Base-by-base conservation (phyloP, 306 rosid species). In the Oemleria cerasiformis region DNA sequence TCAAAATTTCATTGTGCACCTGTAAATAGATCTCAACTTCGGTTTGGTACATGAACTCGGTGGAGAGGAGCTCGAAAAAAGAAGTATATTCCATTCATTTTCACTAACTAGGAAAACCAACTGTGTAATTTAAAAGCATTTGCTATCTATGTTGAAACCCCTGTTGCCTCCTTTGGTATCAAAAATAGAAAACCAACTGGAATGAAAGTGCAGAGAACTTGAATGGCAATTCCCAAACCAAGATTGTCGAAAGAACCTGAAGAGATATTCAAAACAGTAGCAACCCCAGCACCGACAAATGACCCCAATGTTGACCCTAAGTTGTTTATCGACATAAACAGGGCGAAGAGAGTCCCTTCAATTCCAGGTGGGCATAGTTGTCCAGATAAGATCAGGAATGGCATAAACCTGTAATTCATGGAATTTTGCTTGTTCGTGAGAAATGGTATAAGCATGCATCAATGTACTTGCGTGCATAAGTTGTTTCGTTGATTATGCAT, bases 341-440 rank as follows among this genome's bases (percentile, higher is more conserved):
- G 96, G 30, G 97, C 97, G 77, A 91, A 91, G 62, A 91, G 77
- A 20, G 97, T 91, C 63, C 97, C 97, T 84, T 91, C 97, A 57
- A 91, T 91, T 68, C 97, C 96, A 8, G 97, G 97, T 58, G 97
- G 96, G 73, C 97, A 91, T 65, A 91, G 91, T 44, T 84, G 86
- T 59, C 97, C 97, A 17, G 96, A 91, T 80, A 91, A 80, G 73
- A 87, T 91, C 77, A 91, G 70, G 84, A 91, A 91, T 11, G 97
- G 97, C 92, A 91, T 91, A 65, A 91, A 85, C 89, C 97, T 91
- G 91, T 88, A 84, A 45, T 65, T 83, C 64, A 77, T 11, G 9
- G 62, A 45, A 55, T 6, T 30, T 15, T n/a, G 10, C 41, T 25
- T 8, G 36, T 45, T 23, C 2, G 57, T 63, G 39, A 68, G 74